Conservation (phyloP, 2,329 filamentous ascomycete genomes). For the Cryphonectria nitschkei region DNA sequence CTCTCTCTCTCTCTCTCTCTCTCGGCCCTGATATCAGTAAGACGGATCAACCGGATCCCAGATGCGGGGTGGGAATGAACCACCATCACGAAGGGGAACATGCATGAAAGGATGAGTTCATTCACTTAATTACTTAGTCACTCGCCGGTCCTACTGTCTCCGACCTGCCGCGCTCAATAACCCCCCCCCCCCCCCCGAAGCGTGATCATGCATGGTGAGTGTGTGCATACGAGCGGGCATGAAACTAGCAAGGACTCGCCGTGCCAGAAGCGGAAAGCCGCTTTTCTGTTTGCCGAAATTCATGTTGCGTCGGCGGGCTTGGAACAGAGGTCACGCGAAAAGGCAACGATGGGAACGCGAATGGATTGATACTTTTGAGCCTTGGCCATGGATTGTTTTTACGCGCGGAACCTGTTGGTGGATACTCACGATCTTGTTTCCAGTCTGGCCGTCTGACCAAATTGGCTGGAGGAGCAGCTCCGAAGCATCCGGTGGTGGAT, state of each 20-base stretch:
- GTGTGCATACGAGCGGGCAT: not conserved
- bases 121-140: not conserved
- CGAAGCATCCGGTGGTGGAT: not conserved
- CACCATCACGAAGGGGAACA: not conserved
- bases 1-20: too few species aligned
- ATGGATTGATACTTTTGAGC: not conserved
- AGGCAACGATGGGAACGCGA: too few species aligned
- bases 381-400: not conserved
- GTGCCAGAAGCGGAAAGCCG: conserved; percentile 3
- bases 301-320: not conserved
- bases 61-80: not conserved
- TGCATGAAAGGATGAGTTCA: not conserved
- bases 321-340: not conserved
- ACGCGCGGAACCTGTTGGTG: not conserved
- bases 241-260: not conserved
- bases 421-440: not conserved
- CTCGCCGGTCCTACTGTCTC: not conserved
- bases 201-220: not conserved
- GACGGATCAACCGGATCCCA: not conserved
- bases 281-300: not conserved
- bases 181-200: not conserved
- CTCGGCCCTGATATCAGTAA: not conserved
- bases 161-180: not conserved
- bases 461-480: not conserved
- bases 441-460: not conserved